phyloP scores from a whole-genome alignment of 768 basidiomycete genomes.

The Sporobolomyces roseus region DNA sequence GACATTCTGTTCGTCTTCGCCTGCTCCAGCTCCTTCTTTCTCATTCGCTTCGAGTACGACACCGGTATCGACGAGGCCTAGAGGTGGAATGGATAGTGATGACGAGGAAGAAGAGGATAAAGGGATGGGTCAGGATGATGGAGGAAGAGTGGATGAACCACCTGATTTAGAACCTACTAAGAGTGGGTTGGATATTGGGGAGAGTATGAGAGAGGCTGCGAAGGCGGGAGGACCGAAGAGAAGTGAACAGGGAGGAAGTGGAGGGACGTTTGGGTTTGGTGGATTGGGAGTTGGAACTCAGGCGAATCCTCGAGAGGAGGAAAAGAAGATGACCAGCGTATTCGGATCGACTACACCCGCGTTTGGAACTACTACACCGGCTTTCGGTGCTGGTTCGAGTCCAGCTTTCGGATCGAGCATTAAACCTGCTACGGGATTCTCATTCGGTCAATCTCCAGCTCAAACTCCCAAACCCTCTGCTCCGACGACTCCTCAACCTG shows the following conservation, averaged over 20 bases:
- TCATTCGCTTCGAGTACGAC: too few species aligned
- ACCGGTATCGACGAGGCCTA: not conserved
- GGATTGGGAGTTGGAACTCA: conserved; percentile 24
- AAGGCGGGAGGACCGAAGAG: not conserved
- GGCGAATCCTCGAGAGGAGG: not conserved
- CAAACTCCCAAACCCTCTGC: not conserved
- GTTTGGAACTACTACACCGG: not conserved
- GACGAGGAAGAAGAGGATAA: conserved; percentile 24
- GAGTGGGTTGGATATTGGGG: conserved; percentile 21
- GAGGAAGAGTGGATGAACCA: conserved; percentile 32
- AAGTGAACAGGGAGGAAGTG: not conserved
- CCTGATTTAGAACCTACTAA: conserved; percentile 39
- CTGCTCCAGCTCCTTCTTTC: not conserved
- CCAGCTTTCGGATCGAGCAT: not conserved
- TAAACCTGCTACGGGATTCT: conserved; percentile 24
- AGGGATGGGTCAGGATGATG: conserved; percentile 8
- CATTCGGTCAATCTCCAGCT: conserved; percentile 12
- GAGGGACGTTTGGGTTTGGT: conserved; percentile 18
- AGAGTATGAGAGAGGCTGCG: conserved; percentile 20
- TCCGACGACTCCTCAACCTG: too few species aligned
- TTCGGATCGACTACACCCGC: conserved; percentile 1
- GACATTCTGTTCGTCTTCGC: not conserved
- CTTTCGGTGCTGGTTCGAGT: not conserved
- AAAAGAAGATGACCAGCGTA: not conserved
- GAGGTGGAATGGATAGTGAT: conserved; percentile 14